phyloP scores from a whole-genome alignment of 202 grass and related monocot species.

The Carex arenaria region DNA sequence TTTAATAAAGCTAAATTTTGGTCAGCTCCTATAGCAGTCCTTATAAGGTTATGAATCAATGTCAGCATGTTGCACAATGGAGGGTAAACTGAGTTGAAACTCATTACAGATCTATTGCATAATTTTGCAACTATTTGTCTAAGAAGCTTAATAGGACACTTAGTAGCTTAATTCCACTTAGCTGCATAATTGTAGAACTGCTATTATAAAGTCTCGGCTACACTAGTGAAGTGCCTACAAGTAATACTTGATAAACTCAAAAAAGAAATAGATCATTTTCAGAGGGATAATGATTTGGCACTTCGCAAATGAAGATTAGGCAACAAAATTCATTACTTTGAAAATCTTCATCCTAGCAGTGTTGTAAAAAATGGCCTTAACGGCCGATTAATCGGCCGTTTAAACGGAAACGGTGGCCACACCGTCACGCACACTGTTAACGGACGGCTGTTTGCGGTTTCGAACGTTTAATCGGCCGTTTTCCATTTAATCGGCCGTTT shows the following conservation, averaged over 20 bases:
- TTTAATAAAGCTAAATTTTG: not conserved
- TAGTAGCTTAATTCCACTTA: not conserved
- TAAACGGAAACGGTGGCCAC: too few relatives aligned
- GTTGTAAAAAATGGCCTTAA: too few relatives aligned
- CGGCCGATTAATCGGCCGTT: too few relatives aligned
- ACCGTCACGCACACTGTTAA: too few relatives aligned
- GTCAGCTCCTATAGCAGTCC: not conserved
- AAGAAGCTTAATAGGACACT: not conserved
- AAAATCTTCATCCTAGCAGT: not conserved
- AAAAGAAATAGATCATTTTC: not conserved
- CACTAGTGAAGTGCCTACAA: not conserved
- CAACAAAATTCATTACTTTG: not conserved
- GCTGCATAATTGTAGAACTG: not conserved
- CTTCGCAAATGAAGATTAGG: not conserved
- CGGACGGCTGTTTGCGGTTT: too few relatives aligned
- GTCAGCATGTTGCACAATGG: not conserved
- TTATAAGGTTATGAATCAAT: not conserved
- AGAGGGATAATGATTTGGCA: not conserved
- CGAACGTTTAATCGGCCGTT: too few relatives aligned
- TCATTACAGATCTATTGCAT: not conserved
- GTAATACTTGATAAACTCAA: not conserved
- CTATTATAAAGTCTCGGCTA: not conserved
- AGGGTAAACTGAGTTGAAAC: not conserved
- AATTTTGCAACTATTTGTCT: not conserved
- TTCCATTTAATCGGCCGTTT: too few relatives aligned